Evolutionary conservation across 495 filamentous ascomycete species (phyloP).

Genomic region (Pseudotulostoma volvatum): DNA sequence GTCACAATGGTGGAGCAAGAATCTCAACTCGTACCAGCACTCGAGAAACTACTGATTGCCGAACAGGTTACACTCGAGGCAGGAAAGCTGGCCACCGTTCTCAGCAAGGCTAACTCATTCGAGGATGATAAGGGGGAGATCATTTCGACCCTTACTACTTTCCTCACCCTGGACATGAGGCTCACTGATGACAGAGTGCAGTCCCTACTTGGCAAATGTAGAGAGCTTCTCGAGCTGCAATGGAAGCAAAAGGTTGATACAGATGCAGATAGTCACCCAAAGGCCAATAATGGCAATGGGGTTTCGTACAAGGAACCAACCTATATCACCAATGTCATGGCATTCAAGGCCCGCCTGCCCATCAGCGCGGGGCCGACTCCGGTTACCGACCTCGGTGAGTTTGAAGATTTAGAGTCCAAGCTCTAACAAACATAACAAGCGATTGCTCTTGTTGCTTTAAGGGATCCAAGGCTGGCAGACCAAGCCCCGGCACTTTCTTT

Average conservation of each 20-base stretch:
- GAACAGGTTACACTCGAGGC: conserved; percentile 30
- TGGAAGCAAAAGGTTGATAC: conserved; percentile 22
- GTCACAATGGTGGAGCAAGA: conserved; percentile 35
- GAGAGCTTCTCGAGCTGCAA: conserved; percentile 22
- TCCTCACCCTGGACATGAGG: conserved; percentile 32
- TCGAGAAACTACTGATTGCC: conserved; percentile 36
- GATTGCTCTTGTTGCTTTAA: conserved; percentile 3
- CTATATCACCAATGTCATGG: conserved; percentile 54
- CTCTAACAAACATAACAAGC: no score
- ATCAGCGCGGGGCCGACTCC: conserved; percentile 54
- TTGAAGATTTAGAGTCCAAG: conserved; percentile 66
- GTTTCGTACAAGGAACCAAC: conserved; percentile 8
- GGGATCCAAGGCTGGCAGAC: no score
- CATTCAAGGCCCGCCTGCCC: conserved; percentile 56
- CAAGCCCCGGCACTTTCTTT: no score
- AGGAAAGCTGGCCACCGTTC: conserved; percentile 24
- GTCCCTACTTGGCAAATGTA: conserved; percentile 28
- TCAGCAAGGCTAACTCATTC: conserved; percentile 32
- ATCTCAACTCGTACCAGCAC: conserved; percentile 29
- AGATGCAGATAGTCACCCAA: conserved; percentile 15
- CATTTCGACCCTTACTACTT: conserved; percentile 26
- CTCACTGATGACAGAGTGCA: conserved; percentile 26
- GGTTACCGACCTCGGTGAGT: conserved; percentile 60
- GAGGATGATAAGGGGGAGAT: conserved; percentile 27
- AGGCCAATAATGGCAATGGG: conserved; percentile 21